These are phyloP conservation scores for Phaseolus lunatus DNA, from an alignment of 306 rosid species.

Conservation along the genomic window DNA sequence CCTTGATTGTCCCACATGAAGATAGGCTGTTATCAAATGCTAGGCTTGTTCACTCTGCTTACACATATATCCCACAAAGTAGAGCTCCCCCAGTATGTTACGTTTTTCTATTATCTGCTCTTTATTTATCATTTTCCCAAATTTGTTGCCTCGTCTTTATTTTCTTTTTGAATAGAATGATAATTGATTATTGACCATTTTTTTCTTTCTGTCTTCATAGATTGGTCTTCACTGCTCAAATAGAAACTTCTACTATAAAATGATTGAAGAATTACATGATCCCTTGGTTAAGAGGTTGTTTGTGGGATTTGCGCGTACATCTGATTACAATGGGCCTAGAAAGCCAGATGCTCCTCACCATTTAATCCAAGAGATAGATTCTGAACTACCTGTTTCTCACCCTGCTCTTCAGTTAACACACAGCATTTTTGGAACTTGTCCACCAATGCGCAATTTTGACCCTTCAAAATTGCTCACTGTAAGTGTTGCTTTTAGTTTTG, in stretches of 20 bases:
- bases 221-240: constrained; percentile 82
- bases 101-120: constrained; percentile 36
- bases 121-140: constrained; percentile 2
- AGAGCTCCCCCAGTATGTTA: constrained; percentile 96
- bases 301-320: constrained; percentile 93
- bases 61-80: constrained; percentile 81
- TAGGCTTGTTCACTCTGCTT: constrained; percentile 88
- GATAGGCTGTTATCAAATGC: constrained; percentile 76
- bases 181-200: constrained; percentile 27
- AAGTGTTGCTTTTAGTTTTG: constrained; percentile 45
- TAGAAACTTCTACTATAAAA: constrained; percentile 80
- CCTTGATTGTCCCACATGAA: constrained; percentile 69
- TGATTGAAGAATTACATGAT: constrained; percentile 79
- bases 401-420: constrained; percentile 92
- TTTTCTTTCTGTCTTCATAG: constrained; percentile 58
- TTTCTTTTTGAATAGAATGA: not conserved
- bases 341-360: constrained; percentile 76
- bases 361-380: constrained; percentile 91
- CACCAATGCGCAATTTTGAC: constrained; percentile 95
- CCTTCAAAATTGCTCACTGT: constrained; percentile 98
- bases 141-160: constrained; percentile 18
- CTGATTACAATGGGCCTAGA: constrained; percentile 89
- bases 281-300: constrained; percentile 94
- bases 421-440: constrained; percentile 90
- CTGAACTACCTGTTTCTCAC: constrained; percentile 72